Evolutionary conservation across 2,329 filamentous ascomycete species (phyloP).

Genomic region (Ascomycota sp.): DNA sequence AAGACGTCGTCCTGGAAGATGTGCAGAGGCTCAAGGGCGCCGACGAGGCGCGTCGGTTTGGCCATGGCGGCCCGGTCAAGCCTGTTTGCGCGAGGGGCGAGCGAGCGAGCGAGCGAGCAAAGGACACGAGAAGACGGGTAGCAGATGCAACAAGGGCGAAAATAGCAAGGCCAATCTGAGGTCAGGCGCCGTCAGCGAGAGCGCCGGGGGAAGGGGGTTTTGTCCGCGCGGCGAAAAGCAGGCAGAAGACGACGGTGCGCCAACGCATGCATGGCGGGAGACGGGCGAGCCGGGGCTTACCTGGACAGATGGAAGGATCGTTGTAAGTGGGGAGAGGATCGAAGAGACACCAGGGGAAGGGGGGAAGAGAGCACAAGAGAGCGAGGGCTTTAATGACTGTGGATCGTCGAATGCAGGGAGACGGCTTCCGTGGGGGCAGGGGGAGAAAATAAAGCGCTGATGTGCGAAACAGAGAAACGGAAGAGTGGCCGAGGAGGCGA

Average conservation of each 20-base stretch:
- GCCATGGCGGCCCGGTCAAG: slow-evolving; percentile 26
- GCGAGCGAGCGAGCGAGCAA: not conserved
- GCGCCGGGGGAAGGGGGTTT: not conserved
- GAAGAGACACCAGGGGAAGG: not conserved
- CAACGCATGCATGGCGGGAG: no score
- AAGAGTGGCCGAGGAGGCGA: no score
- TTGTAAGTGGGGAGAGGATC: not conserved
- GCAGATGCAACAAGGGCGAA: no score
- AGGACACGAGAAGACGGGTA: no score
- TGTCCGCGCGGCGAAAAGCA: not conserved
- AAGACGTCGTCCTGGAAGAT: slow-evolving; percentile 33
- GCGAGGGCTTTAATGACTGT: no score
- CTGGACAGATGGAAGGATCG: not conserved
- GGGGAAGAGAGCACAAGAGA: not conserved
- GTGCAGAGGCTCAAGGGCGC: slow-evolving; percentile 24
- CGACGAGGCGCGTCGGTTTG: slow-evolving; percentile 26
- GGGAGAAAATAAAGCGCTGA: no score
- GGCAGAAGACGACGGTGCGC: no score
- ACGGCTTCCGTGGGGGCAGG: no score
- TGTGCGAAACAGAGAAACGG: no score
- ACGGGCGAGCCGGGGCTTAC: slow-evolving; percentile 1
- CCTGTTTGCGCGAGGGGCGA: slow-evolving; percentile 1
- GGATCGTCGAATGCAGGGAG: no score
- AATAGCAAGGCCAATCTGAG: no score
- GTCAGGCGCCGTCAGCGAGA: no score